Percentiles rank a stretch among this genome's conserved stretches.
phyloP scores from a whole-genome alignment of 169 alveolate genomes.

The Plasmodium coatneyi region DNA sequence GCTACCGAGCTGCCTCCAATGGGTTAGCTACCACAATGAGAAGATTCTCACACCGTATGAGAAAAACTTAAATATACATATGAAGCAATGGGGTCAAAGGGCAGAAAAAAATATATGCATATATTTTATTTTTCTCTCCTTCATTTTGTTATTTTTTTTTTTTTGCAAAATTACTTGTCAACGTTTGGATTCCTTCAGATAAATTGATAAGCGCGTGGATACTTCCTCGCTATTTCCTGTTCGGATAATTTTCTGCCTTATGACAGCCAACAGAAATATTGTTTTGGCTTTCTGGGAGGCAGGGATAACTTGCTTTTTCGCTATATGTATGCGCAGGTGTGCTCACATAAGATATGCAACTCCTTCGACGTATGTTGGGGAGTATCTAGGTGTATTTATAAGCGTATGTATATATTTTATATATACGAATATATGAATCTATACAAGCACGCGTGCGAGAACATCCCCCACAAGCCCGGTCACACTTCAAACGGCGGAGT shows the following conservation, averaged over 20 bases:
- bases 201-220: neutral
- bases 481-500: too few species aligned
- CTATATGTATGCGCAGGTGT: neutral
- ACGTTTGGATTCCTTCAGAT: neutral
- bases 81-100: neutral
- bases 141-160: neutral
- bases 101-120: neutral
- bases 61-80: neutral
- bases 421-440: neutral
- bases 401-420: neutral
- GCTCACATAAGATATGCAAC: neutral
- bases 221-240: neutral
- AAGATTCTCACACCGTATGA: neutral
- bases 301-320: neutral
- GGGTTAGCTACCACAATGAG: neutral
- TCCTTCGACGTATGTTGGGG: neutral
- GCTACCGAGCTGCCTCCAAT: neutral
- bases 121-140: neutral
- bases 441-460: neutral
- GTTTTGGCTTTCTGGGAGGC: neutral
- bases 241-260: neutral
- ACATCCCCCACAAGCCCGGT: neutral
- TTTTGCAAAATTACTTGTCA: constrained; percentile 9
- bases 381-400: neutral
- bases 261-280: neutral